Conservation (phyloP, 768 basidiomycete species). For the Lanmaoa rubissima region DNA sequence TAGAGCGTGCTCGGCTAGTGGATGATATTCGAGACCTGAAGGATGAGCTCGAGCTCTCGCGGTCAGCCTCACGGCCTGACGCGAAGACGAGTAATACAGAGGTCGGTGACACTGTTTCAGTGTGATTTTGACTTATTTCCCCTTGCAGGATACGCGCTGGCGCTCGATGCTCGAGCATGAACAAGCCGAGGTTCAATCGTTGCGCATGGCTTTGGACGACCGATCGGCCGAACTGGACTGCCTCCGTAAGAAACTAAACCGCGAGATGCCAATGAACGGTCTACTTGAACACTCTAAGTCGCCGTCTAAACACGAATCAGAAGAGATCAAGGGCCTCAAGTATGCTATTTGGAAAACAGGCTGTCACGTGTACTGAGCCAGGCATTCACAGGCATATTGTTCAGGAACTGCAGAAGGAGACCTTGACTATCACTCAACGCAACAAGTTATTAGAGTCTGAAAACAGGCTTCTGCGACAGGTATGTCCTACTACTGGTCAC, state of each 20-base stretch:
- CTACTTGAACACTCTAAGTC: constrained; percentile 30
- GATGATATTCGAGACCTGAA: constrained; percentile 58
- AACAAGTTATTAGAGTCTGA: constrained; percentile 75
- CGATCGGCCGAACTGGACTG: constrained; percentile 53
- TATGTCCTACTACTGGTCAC: constrained; percentile 21
- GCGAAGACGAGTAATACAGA: constrained; percentile 27
- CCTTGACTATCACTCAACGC: constrained; percentile 54
- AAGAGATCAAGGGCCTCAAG: constrained; percentile 84
- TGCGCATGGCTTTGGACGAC: constrained; percentile 37
- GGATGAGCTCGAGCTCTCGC: constrained; percentile 43
- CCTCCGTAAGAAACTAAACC: constrained; percentile 56
- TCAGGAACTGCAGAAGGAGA: constrained; percentile 85
- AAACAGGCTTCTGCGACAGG: constrained; percentile 74
- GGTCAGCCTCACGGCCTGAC: constrained; percentile 23
- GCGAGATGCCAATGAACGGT: constrained; percentile 51
- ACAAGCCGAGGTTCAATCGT: constrained; percentile 29
- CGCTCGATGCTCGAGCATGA: constrained; percentile 30
- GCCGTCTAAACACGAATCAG: constrained; percentile 51
- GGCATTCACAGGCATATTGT: constrained; percentile 66
- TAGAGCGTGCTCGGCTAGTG: constrained; percentile 50
- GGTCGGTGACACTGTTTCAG: constrained; percentile 6
- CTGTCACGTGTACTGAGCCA: not conserved
- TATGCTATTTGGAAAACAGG: constrained; percentile 27
- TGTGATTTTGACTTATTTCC: constrained; percentile 1
- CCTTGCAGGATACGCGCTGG: constrained; percentile 27